Evolutionary conservation across 2,329 filamentous ascomycete species (phyloP), one percentile per base, ranked within the genome.

Genomic region (Colletotrichum brevisporum): DNA sequence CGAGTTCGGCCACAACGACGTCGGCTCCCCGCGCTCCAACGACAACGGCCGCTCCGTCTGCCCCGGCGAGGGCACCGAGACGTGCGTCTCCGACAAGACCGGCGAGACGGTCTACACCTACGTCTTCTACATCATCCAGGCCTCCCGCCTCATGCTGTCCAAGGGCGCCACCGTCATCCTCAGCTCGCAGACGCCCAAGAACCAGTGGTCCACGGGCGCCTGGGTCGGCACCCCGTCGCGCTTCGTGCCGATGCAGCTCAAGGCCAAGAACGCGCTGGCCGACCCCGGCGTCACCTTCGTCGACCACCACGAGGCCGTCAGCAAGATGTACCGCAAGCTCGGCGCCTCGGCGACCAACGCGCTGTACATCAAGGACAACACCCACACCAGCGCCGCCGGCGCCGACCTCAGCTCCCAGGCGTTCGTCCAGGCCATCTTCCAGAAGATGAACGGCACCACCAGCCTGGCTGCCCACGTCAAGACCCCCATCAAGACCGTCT

Each of bases 1-100:
- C 60, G 90, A 92, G 73, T 92, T 93, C 74, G 91, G 91, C 1
- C 91, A 93, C 81, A 93, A 93, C 74, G 91, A 93, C 72, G 90
- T 90, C 24, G 89, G 90, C 2, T 85, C 85, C 0, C 80, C 89
- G 27, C 67, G 67, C 2, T 78, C 77, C 2, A 85, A 78, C n/a
- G 90, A 92, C 76, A 91, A 92, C 73, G 87, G 87, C 1, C 85
- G 90, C 16, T 87, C 85, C 2, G 89, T 88, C 72, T 92, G 90
- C 69, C 77, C 76, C 2, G 88, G 88, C 9, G 79, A 83, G 0
- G 88, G 87, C n/a, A 77, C 76, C 12, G 83, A 91, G 75, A 86
- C 83, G 2, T 90, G 88, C 77, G 76, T 80, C 45, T 86, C 84
- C 0, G 82, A 79, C 4, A 88, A 86, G 72, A 68, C 47, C 13